Evolutionary conservation across 805 yeast species (phyloP), one percentile per base, ranked within the genome.

Genomic region (Cyberlindnera maclurae): DNA sequence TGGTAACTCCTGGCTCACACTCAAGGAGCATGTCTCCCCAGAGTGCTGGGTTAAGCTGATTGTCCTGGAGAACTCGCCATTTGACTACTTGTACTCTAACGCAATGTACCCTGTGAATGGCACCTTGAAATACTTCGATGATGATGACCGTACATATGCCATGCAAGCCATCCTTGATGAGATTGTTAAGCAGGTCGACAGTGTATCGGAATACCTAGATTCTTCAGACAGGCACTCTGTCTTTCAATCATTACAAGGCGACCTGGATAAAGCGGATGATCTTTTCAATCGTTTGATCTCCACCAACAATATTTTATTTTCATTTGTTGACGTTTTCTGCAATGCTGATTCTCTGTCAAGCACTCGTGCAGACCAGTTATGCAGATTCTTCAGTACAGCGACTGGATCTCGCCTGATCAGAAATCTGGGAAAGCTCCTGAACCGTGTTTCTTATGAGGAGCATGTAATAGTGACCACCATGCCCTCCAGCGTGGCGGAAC

Each of bases 381-480:
- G 70, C 1, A 57, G 59, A 1, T 50, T 63, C 5, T 70, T 74
- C 49, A 66, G 70, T 3, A 57, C 58, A 3, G 65, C 62, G 2
- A 45, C 49, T 13, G 80, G 81, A 2, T 49, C 67, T 12, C 43
- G 52, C 1, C 26, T 75, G 4, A 46, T 80, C 9, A 45, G 55
- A 12, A 59, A 64, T 26, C 52, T 82, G 32, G 68, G 72, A 0
- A 39, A 53, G 20, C 53, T 82, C n/a, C 66, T 75, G 37, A 62
- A 71, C 41, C 65, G 81, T 41, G 59, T 72, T 13, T 63, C 75
- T 0, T 44, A 71, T 11, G 93, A 82, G 56, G 89, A 82, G 45
- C 69, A 70, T 38, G 49, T 64, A 4, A 49, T 81, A 6, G 70
- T 80, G 27, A 49, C 70, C 0, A 45, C 54, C 3, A 63, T 77